Conservation (phyloP, 2,329 filamentous ascomycete species). For the Bimuria novae-zelandiae region DNA sequence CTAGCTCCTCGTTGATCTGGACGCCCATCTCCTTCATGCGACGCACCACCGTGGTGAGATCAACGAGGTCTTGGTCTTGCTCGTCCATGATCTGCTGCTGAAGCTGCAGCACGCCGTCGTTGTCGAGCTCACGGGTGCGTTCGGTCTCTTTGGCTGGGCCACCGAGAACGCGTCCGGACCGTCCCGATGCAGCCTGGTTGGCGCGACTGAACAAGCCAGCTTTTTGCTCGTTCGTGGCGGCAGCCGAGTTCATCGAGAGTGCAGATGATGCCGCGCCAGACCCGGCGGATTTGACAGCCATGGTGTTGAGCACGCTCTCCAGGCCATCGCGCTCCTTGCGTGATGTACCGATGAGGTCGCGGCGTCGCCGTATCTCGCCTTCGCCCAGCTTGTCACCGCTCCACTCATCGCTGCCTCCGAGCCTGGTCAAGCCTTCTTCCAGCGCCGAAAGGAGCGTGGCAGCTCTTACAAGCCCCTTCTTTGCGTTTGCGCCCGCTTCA, state of each 20-base stretch:
- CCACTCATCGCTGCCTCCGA: slow-evolving; percentile 46
- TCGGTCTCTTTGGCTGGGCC: slow-evolving; percentile 75
- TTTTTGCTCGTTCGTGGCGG: slow-evolving; percentile 43
- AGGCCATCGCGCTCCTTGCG: slow-evolving; percentile 76
- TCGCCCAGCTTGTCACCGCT: slow-evolving; percentile 63
- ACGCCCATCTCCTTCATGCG: slow-evolving; percentile 79
- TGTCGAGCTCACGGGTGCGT: slow-evolving; percentile 76
- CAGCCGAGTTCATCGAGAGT: slow-evolving; percentile 38
- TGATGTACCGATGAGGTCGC: slow-evolving; percentile 71
- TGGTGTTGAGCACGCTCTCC: slow-evolving; percentile 71
- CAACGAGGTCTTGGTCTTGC: slow-evolving; percentile 74
- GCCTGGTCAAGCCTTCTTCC: slow-evolving; percentile 63
- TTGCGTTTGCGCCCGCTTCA: slow-evolving; percentile 74
- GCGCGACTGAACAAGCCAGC: slow-evolving; percentile 41
- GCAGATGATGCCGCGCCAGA: slow-evolving; percentile 42
- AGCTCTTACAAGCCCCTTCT: slow-evolving; percentile 72
- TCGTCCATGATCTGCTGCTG: slow-evolving; percentile 75
- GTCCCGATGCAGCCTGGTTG: slow-evolving; percentile 8
- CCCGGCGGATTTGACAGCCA: slow-evolving; percentile 56
- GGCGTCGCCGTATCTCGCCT: slow-evolving; percentile 72
- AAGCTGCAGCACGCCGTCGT: slow-evolving; percentile 72
- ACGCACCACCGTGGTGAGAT: slow-evolving; percentile 69
- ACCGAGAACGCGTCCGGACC: slow-evolving; percentile 64
- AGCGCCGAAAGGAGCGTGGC: slow-evolving; percentile 67
- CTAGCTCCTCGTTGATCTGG: slow-evolving; percentile 74